Base-by-base conservation (phyloP, 371 early-diverging fungal species). In the Blakeslea trispora region DNA sequence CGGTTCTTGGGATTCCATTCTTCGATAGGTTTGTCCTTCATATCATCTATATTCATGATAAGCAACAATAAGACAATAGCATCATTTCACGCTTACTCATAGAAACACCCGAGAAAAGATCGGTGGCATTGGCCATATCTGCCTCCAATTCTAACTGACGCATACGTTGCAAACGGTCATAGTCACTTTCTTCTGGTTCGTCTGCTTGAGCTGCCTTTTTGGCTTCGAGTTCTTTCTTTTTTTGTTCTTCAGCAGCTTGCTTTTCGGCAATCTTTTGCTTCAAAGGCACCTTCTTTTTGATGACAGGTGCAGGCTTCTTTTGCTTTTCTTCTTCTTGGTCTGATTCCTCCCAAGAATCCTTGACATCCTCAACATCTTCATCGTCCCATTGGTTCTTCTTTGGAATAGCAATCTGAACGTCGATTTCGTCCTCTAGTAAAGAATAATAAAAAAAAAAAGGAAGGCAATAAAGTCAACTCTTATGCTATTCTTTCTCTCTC, bases 91-190 rank as follows among this genome's bases (percentile, higher is more conserved):
- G 68, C 52, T 64, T 71, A 79, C 83, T 64, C 45, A 87, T 73
- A 42, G 83, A 73, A 28, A 86, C 74, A 32, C 88, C 90, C 22
- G 88, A 79, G 68, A 97, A 94, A 56, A 95, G 81, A 53, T 91
- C 93, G 31, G 86, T 85, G 22, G 95, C 90, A 63, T 88, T 91
- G 60, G 88, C 82, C 62, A 92, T 60, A 73, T 97, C 97, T 39
- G 92, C 68, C 59, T 92, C 92, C 24, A 90, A 64, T 51, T 91
- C 85, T 44, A 81, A 77, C 53, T 79, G 72, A 60, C 83, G 86
- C 64, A 86, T 78, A 34, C 90, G 84, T 63, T 79, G 75, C 59
- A 82, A 86, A 61, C 85, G 74, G 8, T 76, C 75, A 65, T 76
- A 72, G 15, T 63, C 79, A 52, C 91, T 91, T 1, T 86, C 84